These are phyloP conservation scores for Furcasterigmium sp. DNA, from an alignment of 2,329 filamentous ascomycete genomes.

Conservation along the genomic window DNA sequence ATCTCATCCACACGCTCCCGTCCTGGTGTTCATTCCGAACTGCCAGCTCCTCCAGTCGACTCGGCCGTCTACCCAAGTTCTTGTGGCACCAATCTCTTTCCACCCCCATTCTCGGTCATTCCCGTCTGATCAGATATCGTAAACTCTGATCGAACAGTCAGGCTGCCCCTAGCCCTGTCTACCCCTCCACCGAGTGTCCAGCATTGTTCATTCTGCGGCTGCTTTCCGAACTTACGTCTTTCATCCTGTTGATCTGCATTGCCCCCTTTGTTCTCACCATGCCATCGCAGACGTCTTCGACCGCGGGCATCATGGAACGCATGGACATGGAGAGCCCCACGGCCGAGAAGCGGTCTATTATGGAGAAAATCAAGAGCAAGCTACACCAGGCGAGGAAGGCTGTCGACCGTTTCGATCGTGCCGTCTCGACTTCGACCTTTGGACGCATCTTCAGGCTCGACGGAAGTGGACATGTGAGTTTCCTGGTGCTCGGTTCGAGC, in stretches of 20 bases:
- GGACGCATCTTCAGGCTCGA: constrained; percentile 62
- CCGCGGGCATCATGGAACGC: constrained; percentile 5
- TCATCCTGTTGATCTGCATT: too few species aligned
- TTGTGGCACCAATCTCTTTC: background rate
- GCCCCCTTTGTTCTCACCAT: too few species aligned
- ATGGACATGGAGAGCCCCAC: constrained; percentile 6
- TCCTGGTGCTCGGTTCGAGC: background rate
- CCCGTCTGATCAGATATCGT: background rate
- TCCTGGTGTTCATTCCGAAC: constrained; percentile 6
- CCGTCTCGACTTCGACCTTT: constrained; percentile 37
- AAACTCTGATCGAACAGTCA: too few species aligned
- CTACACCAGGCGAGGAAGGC: constrained; percentile 28
- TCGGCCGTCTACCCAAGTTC: background rate
- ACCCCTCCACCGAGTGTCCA: too few species aligned
- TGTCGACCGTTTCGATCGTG: constrained; percentile 27
- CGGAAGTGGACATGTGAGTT: constrained; percentile 61
- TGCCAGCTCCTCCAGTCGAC: constrained; percentile 2
- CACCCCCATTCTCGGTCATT: background rate
- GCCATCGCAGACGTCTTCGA: background rate
- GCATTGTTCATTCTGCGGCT: too few species aligned
- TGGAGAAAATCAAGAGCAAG: constrained; percentile 15
- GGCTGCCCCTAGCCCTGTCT: too few species aligned
- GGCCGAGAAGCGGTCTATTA: constrained; percentile 2
- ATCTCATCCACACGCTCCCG: constrained; percentile 5
- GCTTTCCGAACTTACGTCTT: too few species aligned